Evolutionary conservation across 441 rosid species (phyloP).

Genomic region (Lepidium campestre): DNA sequence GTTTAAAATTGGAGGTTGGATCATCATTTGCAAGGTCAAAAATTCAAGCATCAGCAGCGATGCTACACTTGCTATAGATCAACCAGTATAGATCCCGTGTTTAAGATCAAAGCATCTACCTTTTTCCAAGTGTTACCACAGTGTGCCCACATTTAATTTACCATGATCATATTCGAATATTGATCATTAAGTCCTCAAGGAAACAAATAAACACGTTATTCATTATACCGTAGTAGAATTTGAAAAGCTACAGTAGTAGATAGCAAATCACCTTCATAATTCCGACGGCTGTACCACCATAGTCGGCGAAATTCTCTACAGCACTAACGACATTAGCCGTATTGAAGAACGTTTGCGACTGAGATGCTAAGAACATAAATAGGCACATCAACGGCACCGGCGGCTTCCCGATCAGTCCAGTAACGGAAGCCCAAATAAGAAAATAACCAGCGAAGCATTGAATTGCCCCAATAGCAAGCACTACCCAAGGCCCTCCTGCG

Average conservation of each 20-base stretch:
- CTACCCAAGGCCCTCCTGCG: slow-evolving; percentile 68
- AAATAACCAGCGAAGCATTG: slow-evolving; percentile 70
- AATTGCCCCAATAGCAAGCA: slow-evolving; percentile 55
- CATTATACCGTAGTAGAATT: too few relatives aligned
- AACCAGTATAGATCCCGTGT: background rate
- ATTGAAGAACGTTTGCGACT: slow-evolving; percentile 69
- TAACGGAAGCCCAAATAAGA: slow-evolving; percentile 74
- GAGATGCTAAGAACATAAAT: slow-evolving; percentile 62
- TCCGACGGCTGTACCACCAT: slow-evolving; percentile 84
- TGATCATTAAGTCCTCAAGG: slow-evolving; percentile 27
- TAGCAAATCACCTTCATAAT: slow-evolving; percentile 56
- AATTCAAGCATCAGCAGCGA: background rate
- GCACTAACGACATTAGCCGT: slow-evolving; percentile 76
- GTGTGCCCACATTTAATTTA: background rate
- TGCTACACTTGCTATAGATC: background rate
- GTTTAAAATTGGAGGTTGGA: background rate
- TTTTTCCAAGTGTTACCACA: background rate
- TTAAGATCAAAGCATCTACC: background rate
- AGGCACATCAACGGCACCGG: slow-evolving; percentile 74
- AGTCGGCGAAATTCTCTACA: slow-evolving; percentile 57
- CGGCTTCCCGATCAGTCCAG: slow-evolving; percentile 54
- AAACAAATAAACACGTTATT: slow-evolving; percentile 19
- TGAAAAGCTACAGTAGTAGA: background rate
- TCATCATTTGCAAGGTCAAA: background rate
- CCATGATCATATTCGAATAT: slow-evolving; percentile 6